Evolutionary conservation across 805 yeast species (phyloP).

Genomic region (Saccharomyces cerevisiae): DNA sequence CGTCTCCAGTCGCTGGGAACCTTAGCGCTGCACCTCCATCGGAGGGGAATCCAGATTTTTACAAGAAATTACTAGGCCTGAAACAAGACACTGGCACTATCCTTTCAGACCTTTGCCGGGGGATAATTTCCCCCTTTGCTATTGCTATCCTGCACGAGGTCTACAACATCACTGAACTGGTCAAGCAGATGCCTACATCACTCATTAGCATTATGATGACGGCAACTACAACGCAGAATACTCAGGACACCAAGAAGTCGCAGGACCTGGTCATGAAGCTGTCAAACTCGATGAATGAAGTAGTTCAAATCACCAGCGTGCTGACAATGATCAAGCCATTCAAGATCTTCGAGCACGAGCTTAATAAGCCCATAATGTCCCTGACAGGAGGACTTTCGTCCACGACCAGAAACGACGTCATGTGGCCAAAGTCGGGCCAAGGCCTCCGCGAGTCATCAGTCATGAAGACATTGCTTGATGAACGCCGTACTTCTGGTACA

Average conservation of each 20-base stretch:
- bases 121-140: slow-evolving; percentile 27
- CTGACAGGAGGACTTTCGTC: not conserved
- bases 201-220: slow-evolving; percentile 24
- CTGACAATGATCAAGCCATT: slow-evolving; percentile 25
- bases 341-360: slow-evolving; percentile 20
- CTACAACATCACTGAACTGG: slow-evolving; percentile 21
- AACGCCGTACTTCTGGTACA: not conserved
- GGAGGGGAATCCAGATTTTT: slow-evolving; percentile 14
- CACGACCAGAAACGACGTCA: not conserved
- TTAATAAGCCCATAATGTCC: slow-evolving; percentile 1
- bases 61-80: slow-evolving; percentile 25
- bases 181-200: slow-evolving; percentile 26
- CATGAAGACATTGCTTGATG: not conserved
- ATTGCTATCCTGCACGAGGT: slow-evolving; percentile 22
- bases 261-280: slow-evolving; percentile 25
- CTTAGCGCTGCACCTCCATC: not conserved
- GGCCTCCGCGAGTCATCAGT: not conserved
- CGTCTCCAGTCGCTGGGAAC: not conserved
- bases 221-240: slow-evolving; percentile 10
- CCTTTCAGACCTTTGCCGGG: slow-evolving; percentile 11
- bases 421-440: not conserved
- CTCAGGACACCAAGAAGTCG: slow-evolving; percentile 6
- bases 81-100: slow-evolving; percentile 10
- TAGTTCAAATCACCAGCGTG: slow-evolving; percentile 27
- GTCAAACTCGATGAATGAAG: slow-evolving; percentile 28